Percentiles rank a stretch among this genome's conserved stretches.
phyloP scores from a whole-genome alignment of 805 yeast species.

The Yarrowia sp. region DNA sequence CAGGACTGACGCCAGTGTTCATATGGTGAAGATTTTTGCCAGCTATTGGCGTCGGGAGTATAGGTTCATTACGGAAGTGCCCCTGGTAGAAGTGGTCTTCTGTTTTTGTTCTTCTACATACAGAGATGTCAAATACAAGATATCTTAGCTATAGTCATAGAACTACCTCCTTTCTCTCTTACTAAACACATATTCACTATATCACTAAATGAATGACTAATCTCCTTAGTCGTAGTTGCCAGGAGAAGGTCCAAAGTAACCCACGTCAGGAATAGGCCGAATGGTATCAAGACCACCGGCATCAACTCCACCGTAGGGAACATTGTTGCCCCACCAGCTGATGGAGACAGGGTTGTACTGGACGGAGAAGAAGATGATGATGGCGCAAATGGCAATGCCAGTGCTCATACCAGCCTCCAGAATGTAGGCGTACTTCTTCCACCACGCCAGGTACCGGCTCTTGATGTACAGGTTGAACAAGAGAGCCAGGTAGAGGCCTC shows the following conservation, averaged over 20 bases:
- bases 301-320: conserved; percentile 5
- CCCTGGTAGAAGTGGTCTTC: no score
- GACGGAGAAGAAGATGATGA: conserved; percentile 35
- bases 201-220: not conserved
- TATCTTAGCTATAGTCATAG: no score
- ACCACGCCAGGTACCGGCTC: conserved; percentile 31
- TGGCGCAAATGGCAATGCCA: conserved; percentile 29
- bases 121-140: no score
- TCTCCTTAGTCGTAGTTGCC: conserved; percentile 5
- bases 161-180: no score
- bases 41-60: no score
- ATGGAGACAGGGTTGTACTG: conserved; percentile 16
- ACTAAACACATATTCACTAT: not conserved
- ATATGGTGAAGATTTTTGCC: no score
- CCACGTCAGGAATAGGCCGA: conserved; percentile 7
- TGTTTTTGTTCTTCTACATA: no score
- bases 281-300: not conserved
- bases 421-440: conserved; percentile 37
- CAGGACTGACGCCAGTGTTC: no score
- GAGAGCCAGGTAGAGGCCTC: conserved; percentile 21
- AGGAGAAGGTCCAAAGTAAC: conserved; percentile 22
- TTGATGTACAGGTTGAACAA: conserved; percentile 18
- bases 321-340: conserved; percentile 27
- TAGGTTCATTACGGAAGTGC: no score
- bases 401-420: conserved; percentile 32